Conservation (phyloP, 176 grass and related monocot genomes). For the Carex scoparia region DNA sequence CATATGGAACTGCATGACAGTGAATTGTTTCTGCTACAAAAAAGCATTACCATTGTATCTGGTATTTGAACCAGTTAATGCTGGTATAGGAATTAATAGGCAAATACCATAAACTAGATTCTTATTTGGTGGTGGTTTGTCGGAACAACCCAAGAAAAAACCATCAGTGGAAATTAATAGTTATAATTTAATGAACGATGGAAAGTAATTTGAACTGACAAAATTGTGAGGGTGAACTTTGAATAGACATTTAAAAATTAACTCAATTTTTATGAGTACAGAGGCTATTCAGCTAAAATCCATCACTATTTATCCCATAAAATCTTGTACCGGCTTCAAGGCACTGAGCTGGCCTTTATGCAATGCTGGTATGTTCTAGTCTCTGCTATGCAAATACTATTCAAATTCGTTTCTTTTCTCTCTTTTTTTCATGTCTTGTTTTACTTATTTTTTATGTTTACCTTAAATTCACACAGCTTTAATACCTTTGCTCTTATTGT, state of each 20-base stretch:
- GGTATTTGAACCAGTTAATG: background rate
- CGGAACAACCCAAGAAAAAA: background rate
- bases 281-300: slow-evolving; percentile 58
- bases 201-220: background rate
- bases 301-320: slow-evolving; percentile 90
- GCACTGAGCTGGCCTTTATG: slow-evolving; percentile 61
- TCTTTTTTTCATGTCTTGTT: background rate
- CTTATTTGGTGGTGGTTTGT: background rate
- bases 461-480: background rate
- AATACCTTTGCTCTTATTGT: slow-evolving; percentile 13
- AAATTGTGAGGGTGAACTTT: background rate
- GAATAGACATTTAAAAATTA: slow-evolving; percentile 4
- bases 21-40: background rate
- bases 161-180: background rate
- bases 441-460: background rate
- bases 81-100: background rate
- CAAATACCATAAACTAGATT: background rate
- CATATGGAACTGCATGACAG: background rate
- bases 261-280: slow-evolving; percentile 34
- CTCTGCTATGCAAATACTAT: slow-evolving; percentile 2
- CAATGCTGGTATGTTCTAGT: slow-evolving; percentile 51
- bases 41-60: background rate
- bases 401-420: background rate
- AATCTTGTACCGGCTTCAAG: slow-evolving; percentile 85
- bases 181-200: background rate